Evolutionary conservation across 305 asterid genomes (phyloP).

Genomic region (Stenogyne calaminthoides): DNA sequence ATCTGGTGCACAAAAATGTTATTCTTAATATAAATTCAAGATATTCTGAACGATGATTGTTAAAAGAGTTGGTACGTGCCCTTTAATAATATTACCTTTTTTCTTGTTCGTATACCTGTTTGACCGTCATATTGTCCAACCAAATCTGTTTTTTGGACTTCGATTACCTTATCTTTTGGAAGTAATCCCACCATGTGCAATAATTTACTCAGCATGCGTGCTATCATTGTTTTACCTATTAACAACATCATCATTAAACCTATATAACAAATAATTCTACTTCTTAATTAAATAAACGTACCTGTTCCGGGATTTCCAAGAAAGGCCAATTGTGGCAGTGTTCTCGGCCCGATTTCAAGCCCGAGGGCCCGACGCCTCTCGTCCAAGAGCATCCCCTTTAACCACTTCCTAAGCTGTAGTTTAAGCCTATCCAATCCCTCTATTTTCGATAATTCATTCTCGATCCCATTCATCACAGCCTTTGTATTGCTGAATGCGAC

Average conservation of each 20-base stretch:
- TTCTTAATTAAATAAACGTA: too few relatives aligned
- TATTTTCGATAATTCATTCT: not conserved
- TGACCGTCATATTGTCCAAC: conserved; percentile 86
- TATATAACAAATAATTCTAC: too few relatives aligned
- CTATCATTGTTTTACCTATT: conserved; percentile 81
- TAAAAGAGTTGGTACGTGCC: too few relatives aligned
- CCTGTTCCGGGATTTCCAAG: not conserved
- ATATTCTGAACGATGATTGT: too few relatives aligned
- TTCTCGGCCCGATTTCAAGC: not conserved
- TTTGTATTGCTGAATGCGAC: too few relatives aligned
- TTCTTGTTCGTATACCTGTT: conserved; percentile 91
- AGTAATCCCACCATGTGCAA: conserved; percentile 29
- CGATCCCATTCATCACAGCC: not conserved
- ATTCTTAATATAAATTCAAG: too few relatives aligned
- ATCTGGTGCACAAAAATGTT: too few relatives aligned
- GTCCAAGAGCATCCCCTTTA: not conserved
- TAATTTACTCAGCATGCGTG: conserved; percentile 75
- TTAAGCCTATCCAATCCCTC: not conserved
- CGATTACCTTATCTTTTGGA: conserved; percentile 71
- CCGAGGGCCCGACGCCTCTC: not conserved
- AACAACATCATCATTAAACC: too few relatives aligned
- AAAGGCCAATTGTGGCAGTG: not conserved
- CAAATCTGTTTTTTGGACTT: conserved; percentile 88
- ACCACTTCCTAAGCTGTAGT: not conserved
- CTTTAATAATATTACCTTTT: conserved; percentile 47